Evolutionary conservation across 192 early-diverging fungal species (phyloP).

Genomic region (Rhizophagus prolifer): DNA sequence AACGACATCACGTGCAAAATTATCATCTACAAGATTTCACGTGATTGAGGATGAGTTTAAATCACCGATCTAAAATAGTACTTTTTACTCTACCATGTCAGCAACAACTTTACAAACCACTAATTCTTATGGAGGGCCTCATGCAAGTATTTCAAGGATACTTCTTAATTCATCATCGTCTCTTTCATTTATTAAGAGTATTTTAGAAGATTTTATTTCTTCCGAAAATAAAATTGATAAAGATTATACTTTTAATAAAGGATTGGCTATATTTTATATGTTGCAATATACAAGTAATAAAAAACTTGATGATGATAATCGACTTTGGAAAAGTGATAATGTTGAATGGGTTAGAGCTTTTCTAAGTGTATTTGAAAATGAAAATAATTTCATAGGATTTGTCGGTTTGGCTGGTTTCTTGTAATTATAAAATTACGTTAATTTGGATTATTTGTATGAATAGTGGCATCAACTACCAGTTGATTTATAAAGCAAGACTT

Average conservation of each 20-base stretch:
- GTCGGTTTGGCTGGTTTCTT: slow-evolving; percentile 7
- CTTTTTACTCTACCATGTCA: too few species aligned
- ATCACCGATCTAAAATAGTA: too few species aligned
- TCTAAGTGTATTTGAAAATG: neutral
- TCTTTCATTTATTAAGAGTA: neutral
- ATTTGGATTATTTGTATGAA: too few species aligned
- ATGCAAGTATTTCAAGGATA: neutral
- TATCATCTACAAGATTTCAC: too few species aligned
- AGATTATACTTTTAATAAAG: neutral
- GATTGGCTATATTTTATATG: slow-evolving; percentile 1
- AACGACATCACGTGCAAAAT: too few species aligned
- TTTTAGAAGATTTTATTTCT: slow-evolving; percentile 11
- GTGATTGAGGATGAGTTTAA: too few species aligned
- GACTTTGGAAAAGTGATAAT: slow-evolving; percentile 12
- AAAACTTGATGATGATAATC: neutral
- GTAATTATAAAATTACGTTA: neutral
- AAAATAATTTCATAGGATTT: slow-evolving; percentile 21
- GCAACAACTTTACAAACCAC: too few species aligned
- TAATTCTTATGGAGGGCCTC: neutral
- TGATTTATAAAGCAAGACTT: too few species aligned
- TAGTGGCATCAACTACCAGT: too few species aligned
- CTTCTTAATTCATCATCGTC: neutral
- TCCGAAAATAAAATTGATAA: slow-evolving; percentile 11
- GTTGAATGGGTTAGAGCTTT: slow-evolving; percentile 17
- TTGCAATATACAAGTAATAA: neutral